phyloP scores from a whole-genome alignment of 2,329 filamentous ascomycete genomes.

The Ophiostoma angusticollis region DNA sequence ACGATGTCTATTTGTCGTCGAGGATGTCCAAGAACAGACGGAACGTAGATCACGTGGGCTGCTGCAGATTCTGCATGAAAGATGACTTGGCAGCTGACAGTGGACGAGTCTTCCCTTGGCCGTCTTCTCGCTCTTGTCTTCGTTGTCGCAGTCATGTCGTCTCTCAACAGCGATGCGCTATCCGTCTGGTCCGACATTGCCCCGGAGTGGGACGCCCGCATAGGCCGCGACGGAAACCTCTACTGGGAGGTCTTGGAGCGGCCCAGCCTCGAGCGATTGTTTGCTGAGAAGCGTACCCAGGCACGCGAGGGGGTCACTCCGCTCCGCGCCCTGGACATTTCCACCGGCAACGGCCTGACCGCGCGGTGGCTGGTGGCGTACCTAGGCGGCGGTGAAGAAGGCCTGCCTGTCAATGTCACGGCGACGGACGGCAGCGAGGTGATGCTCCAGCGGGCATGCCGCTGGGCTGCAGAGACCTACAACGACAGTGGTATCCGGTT shows the following conservation, averaged over 20 bases:
- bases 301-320: constrained; percentile 14
- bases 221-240: constrained; percentile 29
- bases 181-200: constrained; percentile 30
- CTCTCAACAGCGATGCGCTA: constrained; percentile 15
- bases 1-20: too few relatives aligned
- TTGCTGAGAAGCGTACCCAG: constrained; percentile 14
- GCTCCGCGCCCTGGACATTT: constrained; percentile 32
- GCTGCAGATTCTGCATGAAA: too few relatives aligned
- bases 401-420: constrained; percentile 22
- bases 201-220: constrained; percentile 27
- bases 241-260: constrained; percentile 31
- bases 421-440: constrained; percentile 31
- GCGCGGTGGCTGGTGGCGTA: constrained; percentile 29
- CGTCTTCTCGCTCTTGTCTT: too few relatives aligned
- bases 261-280: constrained; percentile 26
- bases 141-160: constrained; percentile 2
- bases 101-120: too few relatives aligned
- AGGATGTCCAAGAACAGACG: too few relatives aligned
- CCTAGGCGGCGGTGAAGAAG: constrained; percentile 1
- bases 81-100: too few relatives aligned
- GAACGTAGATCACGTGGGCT: too few relatives aligned
- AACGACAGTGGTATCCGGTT: constrained; percentile 19
- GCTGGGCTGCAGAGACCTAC: neutral
- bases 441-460: constrained; percentile 28
- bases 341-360: constrained; percentile 35